phyloP scores from a whole-genome alignment of 2,329 filamentous ascomycete genomes.

The Epichloe uncinata region DNA sequence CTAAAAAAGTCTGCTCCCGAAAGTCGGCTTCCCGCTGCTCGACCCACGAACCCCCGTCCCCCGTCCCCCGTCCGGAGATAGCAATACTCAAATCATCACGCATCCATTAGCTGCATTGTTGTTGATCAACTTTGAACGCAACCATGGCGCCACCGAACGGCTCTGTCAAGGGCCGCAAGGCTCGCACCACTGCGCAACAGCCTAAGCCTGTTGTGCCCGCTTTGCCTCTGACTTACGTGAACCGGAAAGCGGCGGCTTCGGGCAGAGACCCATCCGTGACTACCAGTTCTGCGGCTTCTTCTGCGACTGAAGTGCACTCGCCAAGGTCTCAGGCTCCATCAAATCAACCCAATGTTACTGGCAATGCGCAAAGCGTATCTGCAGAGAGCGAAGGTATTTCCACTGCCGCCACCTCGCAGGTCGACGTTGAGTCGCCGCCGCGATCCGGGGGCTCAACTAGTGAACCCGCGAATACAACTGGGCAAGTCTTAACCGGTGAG shows the following conservation, averaged over 20 bases:
- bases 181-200: conserved; percentile 16
- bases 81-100: background rate
- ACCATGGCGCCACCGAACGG: conserved; percentile 22
- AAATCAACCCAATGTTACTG: background rate
- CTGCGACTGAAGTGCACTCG: conserved; percentile 1
- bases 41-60: background rate
- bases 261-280: conserved; percentile 9
- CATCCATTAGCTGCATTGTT: background rate
- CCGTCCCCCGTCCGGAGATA: background rate
- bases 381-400: background rate
- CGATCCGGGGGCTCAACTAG: background rate
- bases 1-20: background rate
- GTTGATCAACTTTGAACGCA: background rate
- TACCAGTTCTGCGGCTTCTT: conserved; percentile 7
- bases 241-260: conserved; percentile 22
- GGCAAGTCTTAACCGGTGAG: conserved; percentile 2
- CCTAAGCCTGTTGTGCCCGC: conserved; percentile 24
- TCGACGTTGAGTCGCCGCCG: background rate
- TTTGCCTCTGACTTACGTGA: conserved; percentile 26
- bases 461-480: background rate
- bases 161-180: conserved; percentile 19
- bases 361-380: background rate
- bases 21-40: background rate
- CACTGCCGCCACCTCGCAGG: background rate
- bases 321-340: background rate